phyloP scores from a whole-genome alignment of 768 basidiomycete genomes.

The Clavaria fumosa region DNA sequence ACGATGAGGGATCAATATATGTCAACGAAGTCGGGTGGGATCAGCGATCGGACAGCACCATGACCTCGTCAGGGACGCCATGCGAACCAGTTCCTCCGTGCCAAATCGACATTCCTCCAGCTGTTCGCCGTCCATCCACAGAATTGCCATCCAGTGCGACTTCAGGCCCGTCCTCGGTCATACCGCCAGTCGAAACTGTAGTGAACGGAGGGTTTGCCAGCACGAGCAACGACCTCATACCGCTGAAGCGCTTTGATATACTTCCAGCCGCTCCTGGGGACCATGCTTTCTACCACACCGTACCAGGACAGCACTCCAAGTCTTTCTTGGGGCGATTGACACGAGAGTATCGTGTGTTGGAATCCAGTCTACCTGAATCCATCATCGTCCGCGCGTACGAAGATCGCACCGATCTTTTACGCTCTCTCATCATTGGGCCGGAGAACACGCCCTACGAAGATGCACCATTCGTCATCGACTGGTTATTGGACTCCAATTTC shows the following conservation, averaged over 20 bases:
- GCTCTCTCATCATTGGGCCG: constrained; percentile 83
- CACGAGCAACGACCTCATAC: constrained; percentile 6
- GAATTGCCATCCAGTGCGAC: background rate
- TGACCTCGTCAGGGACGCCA: background rate
- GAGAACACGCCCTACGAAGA: constrained; percentile 92
- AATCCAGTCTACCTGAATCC: constrained; percentile 71
- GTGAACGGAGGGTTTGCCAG: background rate
- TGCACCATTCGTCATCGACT: constrained; percentile 91
- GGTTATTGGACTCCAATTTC: constrained; percentile 77
- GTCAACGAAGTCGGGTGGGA: constrained; percentile 5
- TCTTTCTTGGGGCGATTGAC: constrained; percentile 59
- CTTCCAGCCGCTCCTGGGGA: constrained; percentile 62
- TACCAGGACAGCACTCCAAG: constrained; percentile 51
- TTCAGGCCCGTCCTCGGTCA: constrained; percentile 11
- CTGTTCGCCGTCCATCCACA: background rate
- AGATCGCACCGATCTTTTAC: constrained; percentile 73
- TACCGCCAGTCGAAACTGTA: constrained; percentile 1
- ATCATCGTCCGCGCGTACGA: constrained; percentile 87
- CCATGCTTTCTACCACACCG: constrained; percentile 60
- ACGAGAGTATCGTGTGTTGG: constrained; percentile 71
- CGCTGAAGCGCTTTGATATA: constrained; percentile 58
- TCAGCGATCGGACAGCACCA: background rate
- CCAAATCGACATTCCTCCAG: background rate
- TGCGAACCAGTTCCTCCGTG: no score
- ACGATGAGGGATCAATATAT: constrained; percentile 14